These are phyloP conservation scores for Omphalotus guepiniiformis DNA, from an alignment of 768 basidiomycete species.

Conservation along the genomic window DNA sequence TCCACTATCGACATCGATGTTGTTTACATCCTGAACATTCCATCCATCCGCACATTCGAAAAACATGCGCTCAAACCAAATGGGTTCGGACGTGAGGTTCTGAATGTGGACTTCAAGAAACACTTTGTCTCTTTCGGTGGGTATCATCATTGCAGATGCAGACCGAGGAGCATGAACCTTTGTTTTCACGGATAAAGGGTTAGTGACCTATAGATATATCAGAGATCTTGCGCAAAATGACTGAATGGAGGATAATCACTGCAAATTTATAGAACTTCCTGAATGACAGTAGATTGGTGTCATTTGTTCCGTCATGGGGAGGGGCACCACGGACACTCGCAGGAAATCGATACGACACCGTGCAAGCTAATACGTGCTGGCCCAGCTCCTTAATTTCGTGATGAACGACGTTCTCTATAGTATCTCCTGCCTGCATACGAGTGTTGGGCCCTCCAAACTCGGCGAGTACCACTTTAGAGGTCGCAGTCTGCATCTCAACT, in stretches of 20 bases:
- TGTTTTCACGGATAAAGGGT: constrained; percentile 92
- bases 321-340: constrained; percentile 48
- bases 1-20: constrained; percentile 25
- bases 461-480: constrained; percentile 55
- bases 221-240: not conserved
- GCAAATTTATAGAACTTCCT: constrained; percentile 78
- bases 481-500: constrained; percentile 84
- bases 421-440: constrained; percentile 50
- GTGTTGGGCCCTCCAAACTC: constrained; percentile 58
- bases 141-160: constrained; percentile 63
- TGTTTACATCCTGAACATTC: constrained; percentile 54
- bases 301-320: constrained; percentile 45
- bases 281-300: constrained; percentile 28
- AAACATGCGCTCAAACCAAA: constrained; percentile 78
- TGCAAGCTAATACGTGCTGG: constrained; percentile 84
- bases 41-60: constrained; percentile 72
- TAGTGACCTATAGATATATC: constrained; percentile 62
- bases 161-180: constrained; percentile 80
- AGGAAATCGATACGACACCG: constrained; percentile 77
- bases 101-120: constrained; percentile 93
- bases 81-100: constrained; percentile 72
- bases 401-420: constrained; percentile 62
- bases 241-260: constrained; percentile 40
- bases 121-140: constrained; percentile 69
- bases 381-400: constrained; percentile 95